Base-by-base conservation (phyloP, 805 yeast species). In the Candida adriatica region DNA sequence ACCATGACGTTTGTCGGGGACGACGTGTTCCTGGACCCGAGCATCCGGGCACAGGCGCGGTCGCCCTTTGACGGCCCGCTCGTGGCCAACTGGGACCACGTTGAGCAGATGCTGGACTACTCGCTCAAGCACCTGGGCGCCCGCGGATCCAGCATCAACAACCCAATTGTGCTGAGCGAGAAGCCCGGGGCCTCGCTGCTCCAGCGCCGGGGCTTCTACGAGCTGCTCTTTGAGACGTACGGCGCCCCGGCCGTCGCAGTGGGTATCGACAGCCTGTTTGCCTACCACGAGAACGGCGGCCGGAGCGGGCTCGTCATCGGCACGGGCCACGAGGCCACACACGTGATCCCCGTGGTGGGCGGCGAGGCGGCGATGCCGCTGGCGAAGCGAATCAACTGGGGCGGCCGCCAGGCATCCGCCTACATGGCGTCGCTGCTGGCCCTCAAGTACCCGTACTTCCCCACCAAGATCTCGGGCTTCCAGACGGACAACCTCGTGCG, bases 361-460 rank as follows among this genome's bases (percentile, higher is more conserved):
- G 86, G 87, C 1, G 61, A 62, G 33, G 88, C 94, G 0, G 42
- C 77, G 3, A 54, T 85, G 33, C 60, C 70, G 17, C 79, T 78
- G 36, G 63, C 87, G 7, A 87, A 86, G 48, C 66, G 97, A 48
- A 73, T 92, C 23, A 86, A 85, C 51, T 85, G 92, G 85, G 97
- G 97, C 38, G 97, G 96, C 8, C 72, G 73, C 39, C 82, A 73
- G 26, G 70, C 88, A 1, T 72, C 68, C 18, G 73, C 69, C 24
- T 88, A 69, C 45, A 53, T 92, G 50, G 70, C 68, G 35, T 70
- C 66, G 43, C 66, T 80, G 21, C 58, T 92, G 29, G 67, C 76
- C 2, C 63, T 92, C 49, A 92, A 92, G 54, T 92, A 92, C 56
- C 97, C 98, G 1, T 80, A 75, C 45, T 92, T 88, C 55, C 97